phyloP scores from a whole-genome alignment of 116 monocot species.

The Iris pallida region DNA sequence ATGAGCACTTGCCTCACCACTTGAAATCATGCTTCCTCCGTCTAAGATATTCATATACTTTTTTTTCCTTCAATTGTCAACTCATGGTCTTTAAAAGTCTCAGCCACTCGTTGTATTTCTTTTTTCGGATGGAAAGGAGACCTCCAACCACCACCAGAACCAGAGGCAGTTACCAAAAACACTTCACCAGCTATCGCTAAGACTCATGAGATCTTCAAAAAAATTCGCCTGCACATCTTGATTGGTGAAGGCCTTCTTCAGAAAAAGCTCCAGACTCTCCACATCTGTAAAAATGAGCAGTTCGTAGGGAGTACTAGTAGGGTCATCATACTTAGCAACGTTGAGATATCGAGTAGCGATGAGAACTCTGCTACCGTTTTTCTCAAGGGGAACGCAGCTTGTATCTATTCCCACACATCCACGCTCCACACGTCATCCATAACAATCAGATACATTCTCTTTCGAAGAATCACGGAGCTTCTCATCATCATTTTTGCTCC shows the following conservation, averaged over 20 bases:
- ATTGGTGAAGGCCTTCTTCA: not conserved
- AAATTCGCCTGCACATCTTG: not conserved
- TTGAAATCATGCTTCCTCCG: slow-evolving; percentile 21
- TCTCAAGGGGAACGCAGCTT: slow-evolving; percentile 14
- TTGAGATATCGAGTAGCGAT: slow-evolving; percentile 26
- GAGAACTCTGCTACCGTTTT: slow-evolving; percentile 35
- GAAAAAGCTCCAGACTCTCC: not conserved
- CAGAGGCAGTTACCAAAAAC: not conserved
- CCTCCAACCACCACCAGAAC: slow-evolving; percentile 22
- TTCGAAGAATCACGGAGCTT: slow-evolving; percentile 14
- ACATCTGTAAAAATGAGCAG: slow-evolving; percentile 6
- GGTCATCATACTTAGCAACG: slow-evolving; percentile 16
- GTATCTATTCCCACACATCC: slow-evolving; percentile 9
- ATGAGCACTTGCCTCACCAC: slow-evolving; percentile 14
- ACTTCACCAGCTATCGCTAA: not conserved
- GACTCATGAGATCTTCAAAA: not conserved
- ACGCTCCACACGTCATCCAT: slow-evolving; percentile 43
- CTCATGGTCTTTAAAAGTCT: slow-evolving; percentile 2
- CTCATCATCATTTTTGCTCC: not conserved
- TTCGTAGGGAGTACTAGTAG: not conserved
- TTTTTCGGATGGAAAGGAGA: slow-evolving; percentile 7
- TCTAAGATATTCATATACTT: slow-evolving; percentile 12
- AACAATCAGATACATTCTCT: slow-evolving; percentile 22
- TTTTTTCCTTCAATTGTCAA: slow-evolving; percentile 1
- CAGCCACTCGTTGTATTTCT: slow-evolving; percentile 1